Evolutionary conservation across 352 stramenopile species (phyloP), one percentile per base, ranked within the genome.

Genomic region (Saprolegnia parasitica): DNA sequence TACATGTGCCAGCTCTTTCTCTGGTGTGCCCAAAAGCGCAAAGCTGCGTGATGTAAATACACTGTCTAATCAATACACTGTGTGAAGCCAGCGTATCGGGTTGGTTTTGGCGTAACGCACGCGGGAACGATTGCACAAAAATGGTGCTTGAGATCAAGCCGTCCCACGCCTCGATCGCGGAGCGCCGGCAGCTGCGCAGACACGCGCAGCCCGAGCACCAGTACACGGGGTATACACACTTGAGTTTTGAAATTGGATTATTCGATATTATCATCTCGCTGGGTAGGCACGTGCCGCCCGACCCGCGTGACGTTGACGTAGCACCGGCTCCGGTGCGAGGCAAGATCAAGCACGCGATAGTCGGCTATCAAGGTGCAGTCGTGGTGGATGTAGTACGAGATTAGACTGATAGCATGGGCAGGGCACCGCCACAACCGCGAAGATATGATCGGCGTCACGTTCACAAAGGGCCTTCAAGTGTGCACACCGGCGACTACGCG

Each of bases 171-270:
- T 81, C 77, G 42, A 68, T 87, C 56, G 68, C 75, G 15, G 83
- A 91, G 73, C 78, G 81, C 1, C 80, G 83, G 16, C 26, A 71
- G 40, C 89, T 91, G 81, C 86, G 87, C 57, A 89, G 89, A 63
- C 72, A 81, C 20, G 78, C 83, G 29, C 81, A 78, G 68, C 80
- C 83, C 0, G 83, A 91, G 65, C 78, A 91, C 35, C 77, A 79
- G 20, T 91, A 91, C 71, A 91, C 83, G 0, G 81, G 83, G 49
- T 63, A 23, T 1, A 2, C 23, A 2, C 23, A 20, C 9, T 32
- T 63, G 29, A 35, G 5, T 2, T 35, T 35, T 35, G 2, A 5
- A 35, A 35, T 35, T 35, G 2, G 29, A 5, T 35, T 5, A 35
- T 35, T 5, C 29, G 29, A 5, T 35, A 35, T 5, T 35, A 35